Conservation (phyloP, 2,329 filamentous ascomycete species). For the Neocucurbitaria cava region DNA sequence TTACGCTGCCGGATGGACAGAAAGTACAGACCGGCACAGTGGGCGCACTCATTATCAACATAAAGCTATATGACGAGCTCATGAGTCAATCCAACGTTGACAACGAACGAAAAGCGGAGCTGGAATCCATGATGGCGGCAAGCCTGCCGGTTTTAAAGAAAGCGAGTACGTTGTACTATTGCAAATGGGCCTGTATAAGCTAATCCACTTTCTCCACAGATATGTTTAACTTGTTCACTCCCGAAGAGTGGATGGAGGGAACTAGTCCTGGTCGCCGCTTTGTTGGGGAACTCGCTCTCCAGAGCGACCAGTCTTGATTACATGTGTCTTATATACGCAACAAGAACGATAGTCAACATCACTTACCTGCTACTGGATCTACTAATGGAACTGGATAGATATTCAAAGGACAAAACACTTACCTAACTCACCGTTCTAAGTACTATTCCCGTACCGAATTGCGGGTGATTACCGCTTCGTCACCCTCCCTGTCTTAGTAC, state of each 20-base stretch:
- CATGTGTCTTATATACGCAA: neutral
- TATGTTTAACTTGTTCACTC: conserved; percentile 11
- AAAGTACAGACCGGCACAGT: conserved; percentile 15
- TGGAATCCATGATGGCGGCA: conserved; percentile 6
- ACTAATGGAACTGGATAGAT: neutral
- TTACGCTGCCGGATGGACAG: conserved; percentile 8
- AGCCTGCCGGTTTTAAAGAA: conserved; percentile 6
- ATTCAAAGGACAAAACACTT: neutral
- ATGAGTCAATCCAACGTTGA: neutral
- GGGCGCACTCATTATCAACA: conserved; percentile 9
- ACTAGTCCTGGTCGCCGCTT: conserved; percentile 9
- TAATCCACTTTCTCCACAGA: conserved; percentile 1
- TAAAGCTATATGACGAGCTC: conserved; percentile 8
- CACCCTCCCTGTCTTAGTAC: neutral
- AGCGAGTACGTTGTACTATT: neutral
- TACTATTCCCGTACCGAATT: neutral
- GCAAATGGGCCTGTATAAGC: neutral
- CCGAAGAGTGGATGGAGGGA: conserved; percentile 12
- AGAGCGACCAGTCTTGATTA: neutral
- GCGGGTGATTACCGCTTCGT: neutral
- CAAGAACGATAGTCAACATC: neutral
- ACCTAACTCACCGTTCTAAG: neutral
- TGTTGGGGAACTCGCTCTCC: conserved; percentile 9
- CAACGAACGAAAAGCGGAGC: neutral
- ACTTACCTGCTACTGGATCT: neutral